Evolutionary conservation across 768 basidiomycete genomes (phyloP).

Genomic region (Holtermanniella nyarrowii): DNA sequence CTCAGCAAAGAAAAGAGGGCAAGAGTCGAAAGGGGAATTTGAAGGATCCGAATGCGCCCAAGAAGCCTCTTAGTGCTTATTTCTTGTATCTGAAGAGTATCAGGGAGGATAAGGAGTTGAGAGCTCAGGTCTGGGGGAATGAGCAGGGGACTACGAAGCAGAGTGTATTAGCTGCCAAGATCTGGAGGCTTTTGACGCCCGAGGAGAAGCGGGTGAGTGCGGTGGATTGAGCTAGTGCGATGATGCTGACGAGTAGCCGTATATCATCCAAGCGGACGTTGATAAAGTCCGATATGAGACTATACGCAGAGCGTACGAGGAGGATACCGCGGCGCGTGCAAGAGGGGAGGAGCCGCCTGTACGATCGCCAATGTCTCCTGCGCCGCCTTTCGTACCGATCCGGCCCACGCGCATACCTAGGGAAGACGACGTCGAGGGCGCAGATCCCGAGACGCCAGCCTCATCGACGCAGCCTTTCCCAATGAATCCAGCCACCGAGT

Average conservation of each 20-base stretch:
- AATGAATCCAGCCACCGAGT: too few species aligned
- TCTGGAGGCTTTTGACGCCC: constrained; percentile 87
- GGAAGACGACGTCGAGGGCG: too few species aligned
- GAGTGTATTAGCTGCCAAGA: constrained; percentile 81
- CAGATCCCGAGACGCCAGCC: too few species aligned
- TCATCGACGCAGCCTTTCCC: too few species aligned
- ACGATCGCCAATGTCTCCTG: constrained; percentile 57
- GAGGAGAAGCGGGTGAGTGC: constrained; percentile 74
- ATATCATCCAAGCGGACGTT: constrained; percentile 83
- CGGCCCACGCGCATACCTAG: too few species aligned
- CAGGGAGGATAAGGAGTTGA: constrained; percentile 63
- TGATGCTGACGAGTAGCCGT: constrained; percentile 53
- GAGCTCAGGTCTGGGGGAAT: constrained; percentile 70
- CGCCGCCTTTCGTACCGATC: too few species aligned
- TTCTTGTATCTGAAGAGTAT: constrained; percentile 92
- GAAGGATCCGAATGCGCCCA: constrained; percentile 93
- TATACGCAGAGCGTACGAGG: constrained; percentile 75
- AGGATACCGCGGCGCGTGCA: constrained; percentile 41
- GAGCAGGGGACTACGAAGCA: constrained; percentile 91
- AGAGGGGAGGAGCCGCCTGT: constrained; percentile 48
- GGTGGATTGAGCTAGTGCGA: neutral
- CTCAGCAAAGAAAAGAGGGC: constrained; percentile 84
- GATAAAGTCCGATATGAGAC: constrained; percentile 91
- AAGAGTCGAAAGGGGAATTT: constrained; percentile 88
- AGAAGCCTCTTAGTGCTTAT: constrained; percentile 88